Conservation (phyloP, 192 early-diverging fungal genomes). For the Dissophora ornata region DNA sequence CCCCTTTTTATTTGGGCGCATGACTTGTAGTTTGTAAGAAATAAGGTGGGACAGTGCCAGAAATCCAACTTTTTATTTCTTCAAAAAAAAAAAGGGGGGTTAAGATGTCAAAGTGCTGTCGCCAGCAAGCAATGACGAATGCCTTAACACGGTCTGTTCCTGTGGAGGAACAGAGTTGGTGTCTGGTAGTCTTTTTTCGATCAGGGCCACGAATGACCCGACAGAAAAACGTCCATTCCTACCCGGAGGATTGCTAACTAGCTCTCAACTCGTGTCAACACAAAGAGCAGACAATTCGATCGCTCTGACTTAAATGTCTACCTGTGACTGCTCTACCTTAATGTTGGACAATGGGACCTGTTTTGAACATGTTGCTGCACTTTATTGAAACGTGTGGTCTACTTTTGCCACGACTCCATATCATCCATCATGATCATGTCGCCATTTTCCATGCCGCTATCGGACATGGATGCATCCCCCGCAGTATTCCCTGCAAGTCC, state of each 20-base stretch:
- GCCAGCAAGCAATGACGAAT: slow-evolving; percentile 39
- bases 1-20: too few relatives aligned
- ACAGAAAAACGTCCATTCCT: slow-evolving; percentile 51
- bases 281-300: slow-evolving; percentile 1
- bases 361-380: too few relatives aligned
- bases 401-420: slow-evolving; percentile 43
- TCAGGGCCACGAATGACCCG: slow-evolving; percentile 9
- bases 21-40: too few relatives aligned
- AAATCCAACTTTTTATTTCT: too few relatives aligned
- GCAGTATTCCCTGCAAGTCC: not conserved
- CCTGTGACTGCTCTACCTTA: not conserved
- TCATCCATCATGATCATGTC: slow-evolving; percentile 33
- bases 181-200: slow-evolving; percentile 46
- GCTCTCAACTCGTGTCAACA: slow-evolving; percentile 57
- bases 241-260: slow-evolving; percentile 59
- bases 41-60: too few relatives aligned
- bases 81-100: slow-evolving; percentile 37
- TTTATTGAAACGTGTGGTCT: not conserved
- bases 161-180: slow-evolving; percentile 15
- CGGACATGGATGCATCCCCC: slow-evolving; percentile 1
- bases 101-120: slow-evolving; percentile 47
- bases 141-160: slow-evolving; percentile 51
- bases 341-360: too few relatives aligned
- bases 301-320: too few relatives aligned
- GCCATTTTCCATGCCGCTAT: slow-evolving; percentile 6